Evolutionary conservation across 768 basidiomycete species (phyloP), one percentile per base, ranked within the genome.

Genomic region (Paxillus ammoniavirescens): DNA sequence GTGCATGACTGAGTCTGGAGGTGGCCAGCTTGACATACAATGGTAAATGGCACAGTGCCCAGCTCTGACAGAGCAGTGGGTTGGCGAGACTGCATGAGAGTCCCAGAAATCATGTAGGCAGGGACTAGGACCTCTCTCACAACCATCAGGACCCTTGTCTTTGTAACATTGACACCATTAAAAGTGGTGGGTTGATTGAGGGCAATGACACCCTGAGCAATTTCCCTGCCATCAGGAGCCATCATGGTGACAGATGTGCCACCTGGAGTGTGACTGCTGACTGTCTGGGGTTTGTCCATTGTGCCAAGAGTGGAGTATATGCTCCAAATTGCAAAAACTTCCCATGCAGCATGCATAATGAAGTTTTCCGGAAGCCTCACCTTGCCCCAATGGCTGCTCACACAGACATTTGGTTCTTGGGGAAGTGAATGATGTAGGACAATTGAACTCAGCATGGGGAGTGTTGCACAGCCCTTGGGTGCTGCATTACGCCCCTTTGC

Each of bases 261-360:
- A 5, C 41, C 41, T 4, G 21, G 8, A 8, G 41, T 42, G 18
- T 4, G 8, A 5, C 6, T 6, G n/a, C 8, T 42, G 41, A 42
- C 41, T 9, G 5, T 9, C 0, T 7, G 8, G 2, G 41, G 41
- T 5, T 8, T 10, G 21, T 21, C 18, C 18, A 21, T 42, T 1
- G 9, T 28, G 2, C 5, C 1, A 8, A 45, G 28, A 14, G n/a
- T 13, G 2, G n/a, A 21, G 26, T 60, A 63, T 13, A 69, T 48
- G 0, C 28, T 10, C 5, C 53, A 47, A 2, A 58, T 56, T 18
- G 57, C 62, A 50, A 38, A 66, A 0, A 42, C 58, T 47, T 65
- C 66, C 26, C 3, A 4, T 26, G 26, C 26, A 26, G 26, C 26
- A 26, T 26, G 26, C 26, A 26, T 26, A 26, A 26, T 26, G 26